These are phyloP conservation scores for Apiotrichum sp. DNA, from an alignment of 1,284 basidiomycete species.

Conservation along the genomic window DNA sequence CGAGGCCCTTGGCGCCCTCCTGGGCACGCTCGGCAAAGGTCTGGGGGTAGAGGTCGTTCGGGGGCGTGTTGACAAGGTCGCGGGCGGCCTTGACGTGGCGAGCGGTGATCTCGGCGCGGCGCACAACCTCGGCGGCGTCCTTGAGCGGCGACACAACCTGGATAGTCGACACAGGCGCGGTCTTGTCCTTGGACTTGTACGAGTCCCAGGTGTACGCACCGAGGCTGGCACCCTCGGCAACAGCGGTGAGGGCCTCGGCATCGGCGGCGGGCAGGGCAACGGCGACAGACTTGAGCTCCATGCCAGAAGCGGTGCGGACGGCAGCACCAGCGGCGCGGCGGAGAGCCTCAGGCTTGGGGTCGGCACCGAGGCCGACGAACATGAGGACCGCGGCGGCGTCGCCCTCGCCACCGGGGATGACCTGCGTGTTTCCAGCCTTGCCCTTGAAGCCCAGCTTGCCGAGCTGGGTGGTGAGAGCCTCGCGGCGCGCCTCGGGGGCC, in stretches of 20 bases:
- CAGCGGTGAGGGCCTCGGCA: constrained; percentile 10
- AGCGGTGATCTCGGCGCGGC: constrained; percentile 10
- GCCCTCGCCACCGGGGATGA: constrained; percentile 7
- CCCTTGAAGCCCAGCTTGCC: constrained; percentile 14
- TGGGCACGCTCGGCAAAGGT: constrained; percentile 11
- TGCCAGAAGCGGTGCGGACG: constrained; percentile 5
- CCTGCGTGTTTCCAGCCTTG: not conserved
- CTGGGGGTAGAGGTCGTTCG: constrained; percentile 12
- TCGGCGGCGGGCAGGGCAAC: constrained; percentile 6
- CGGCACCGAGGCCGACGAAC: constrained; percentile 15
- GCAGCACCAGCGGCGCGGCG: constrained; percentile 10
- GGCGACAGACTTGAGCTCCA: constrained; percentile 8
- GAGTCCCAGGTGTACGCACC: constrained; percentile 17
- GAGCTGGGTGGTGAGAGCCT: constrained; percentile 3
- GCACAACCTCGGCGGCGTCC: constrained; percentile 1
- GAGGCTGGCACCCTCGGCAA: constrained; percentile 14
- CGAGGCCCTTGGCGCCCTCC: constrained; percentile 4
- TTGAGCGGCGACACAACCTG: constrained; percentile 8
- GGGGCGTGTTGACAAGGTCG: constrained; percentile 15
- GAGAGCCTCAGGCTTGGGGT: constrained; percentile 9
- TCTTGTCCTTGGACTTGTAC: constrained; percentile 17
- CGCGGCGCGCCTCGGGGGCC: not conserved
- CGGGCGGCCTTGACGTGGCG: constrained; percentile 15
- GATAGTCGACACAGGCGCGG: constrained; percentile 4
- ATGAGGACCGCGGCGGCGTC: constrained; percentile 12